Evolutionary conservation across 2,329 filamentous ascomycete genomes (phyloP), one percentile per base, ranked within the genome.

Genomic region (Colletotrichum shisoi): DNA sequence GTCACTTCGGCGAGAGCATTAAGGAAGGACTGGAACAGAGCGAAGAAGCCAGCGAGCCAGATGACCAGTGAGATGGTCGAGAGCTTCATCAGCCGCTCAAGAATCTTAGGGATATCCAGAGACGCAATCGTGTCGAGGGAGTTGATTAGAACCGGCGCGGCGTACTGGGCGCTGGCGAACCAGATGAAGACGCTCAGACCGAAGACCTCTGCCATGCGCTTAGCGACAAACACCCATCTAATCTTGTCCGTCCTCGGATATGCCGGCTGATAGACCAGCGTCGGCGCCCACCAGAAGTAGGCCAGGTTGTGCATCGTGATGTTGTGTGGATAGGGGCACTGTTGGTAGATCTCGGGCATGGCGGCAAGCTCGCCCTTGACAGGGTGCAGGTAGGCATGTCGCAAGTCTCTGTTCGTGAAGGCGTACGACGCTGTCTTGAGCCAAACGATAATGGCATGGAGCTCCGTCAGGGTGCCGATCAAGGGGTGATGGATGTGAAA

Each of bases 271-370:
- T 99, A 99, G 51, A 98, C 91, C 59, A 99, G 84, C 0, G 95
- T 99, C 0, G 95, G 95, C 0, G 94, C 95, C 89, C 94, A 94
- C 94, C 95, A 98, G 78, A 99, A 99, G 80, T 98, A 99, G 65
- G 87, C 87, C 31, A 99, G 82, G 76, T 98, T 99, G 57, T 84
- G 80, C 71, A 97, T 84, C 3, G 93, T 96, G 77, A 99, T 92
- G 77, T 98, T 99, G 54, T 87, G 80, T 0, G 95, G 95, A 76
- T 99, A 99, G 0, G 94, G 92, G 73, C 93, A 96, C 61, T 87
- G 76, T 13, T 85, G 82, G 80, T 98, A 99, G 27, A 98, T 83
- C 44, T 92, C 89, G 0, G 95, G 95, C 4, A 97, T 82, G 27
- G 87, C 84, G 52, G 88, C 86, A 57, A 89, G 85, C 65, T 91